Evolutionary conservation across 345 rosid species (phyloP).

Genomic region (Brassica napus): DNA sequence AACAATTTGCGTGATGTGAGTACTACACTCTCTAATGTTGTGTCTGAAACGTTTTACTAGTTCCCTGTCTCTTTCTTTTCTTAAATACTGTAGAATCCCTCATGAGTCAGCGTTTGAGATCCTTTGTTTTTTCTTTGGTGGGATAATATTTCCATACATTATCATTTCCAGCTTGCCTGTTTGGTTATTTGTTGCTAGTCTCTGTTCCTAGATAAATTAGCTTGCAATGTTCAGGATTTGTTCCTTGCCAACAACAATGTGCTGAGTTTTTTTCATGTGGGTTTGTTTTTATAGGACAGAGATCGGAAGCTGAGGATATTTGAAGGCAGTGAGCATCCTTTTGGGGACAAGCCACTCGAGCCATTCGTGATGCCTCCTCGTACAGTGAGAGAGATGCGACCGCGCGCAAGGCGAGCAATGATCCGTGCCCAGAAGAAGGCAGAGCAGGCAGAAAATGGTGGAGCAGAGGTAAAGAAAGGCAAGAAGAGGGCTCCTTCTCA

Average conservation of each 20-base stretch:
- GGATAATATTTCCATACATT: not conserved
- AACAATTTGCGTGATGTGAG: constrained; percentile 94
- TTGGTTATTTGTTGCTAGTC: not conserved
- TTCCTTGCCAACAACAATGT: not conserved
- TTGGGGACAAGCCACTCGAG: constrained; percentile 71
- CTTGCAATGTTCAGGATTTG: not conserved
- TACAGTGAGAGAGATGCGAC: constrained; percentile 82
- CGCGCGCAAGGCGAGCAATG: constrained; percentile 90
- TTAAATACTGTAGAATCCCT: not conserved
- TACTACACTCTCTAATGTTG: not conserved
- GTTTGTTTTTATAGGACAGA: constrained; percentile 62
- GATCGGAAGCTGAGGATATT: constrained; percentile 93
- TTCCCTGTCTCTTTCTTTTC: not conserved
- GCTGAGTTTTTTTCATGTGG: constrained; percentile 12
- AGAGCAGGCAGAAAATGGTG: constrained; percentile 58
- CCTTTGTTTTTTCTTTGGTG: not conserved
- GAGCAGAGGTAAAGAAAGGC: constrained; percentile 50
- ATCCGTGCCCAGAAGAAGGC: constrained; percentile 87
- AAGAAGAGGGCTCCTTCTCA: constrained; percentile 52
- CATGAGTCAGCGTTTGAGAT: not conserved
- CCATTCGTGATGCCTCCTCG: constrained; percentile 81
- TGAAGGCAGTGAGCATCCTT: constrained; percentile 81
- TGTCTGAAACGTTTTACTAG: no score
- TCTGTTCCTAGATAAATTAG: not conserved
- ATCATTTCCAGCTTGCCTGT: not conserved